Evolutionary conservation across 1,284 basidiomycete species (phyloP).

Genomic region (Tremellales sp.): DNA sequence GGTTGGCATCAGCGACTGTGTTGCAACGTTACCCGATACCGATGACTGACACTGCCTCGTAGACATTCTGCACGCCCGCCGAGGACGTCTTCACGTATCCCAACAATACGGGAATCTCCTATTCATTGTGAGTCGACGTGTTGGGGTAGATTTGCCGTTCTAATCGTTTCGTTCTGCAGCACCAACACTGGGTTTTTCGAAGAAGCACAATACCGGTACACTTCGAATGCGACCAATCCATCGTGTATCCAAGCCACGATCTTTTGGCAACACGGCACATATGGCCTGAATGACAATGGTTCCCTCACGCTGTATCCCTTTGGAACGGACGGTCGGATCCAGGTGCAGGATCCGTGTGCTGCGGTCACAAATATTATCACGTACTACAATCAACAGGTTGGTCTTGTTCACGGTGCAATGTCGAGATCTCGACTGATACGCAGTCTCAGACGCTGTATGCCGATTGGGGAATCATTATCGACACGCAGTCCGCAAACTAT

Average conservation of each 20-base stretch:
- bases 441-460: conserved; percentile 29
- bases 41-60: conserved; percentile 3
- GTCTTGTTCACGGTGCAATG: conserved; percentile 4
- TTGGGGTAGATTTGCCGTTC: background rate
- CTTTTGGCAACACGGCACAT: conserved; percentile 81
- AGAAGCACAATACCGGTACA: conserved; percentile 80
- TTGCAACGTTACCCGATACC: background rate
- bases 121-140: conserved; percentile 68
- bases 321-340: conserved; percentile 74
- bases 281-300: conserved; percentile 64
- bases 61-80: conserved; percentile 79
- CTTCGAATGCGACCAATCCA: conserved; percentile 59
- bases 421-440: background rate
- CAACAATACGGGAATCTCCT: conserved; percentile 72
- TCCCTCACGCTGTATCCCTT: conserved; percentile 69
- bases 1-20: background rate
- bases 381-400: conserved; percentile 63
- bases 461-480: conserved; percentile 47
- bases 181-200: conserved; percentile 71
- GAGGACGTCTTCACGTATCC: conserved; percentile 79
- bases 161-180: conserved; percentile 40
- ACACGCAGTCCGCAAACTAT: conserved; percentile 35
- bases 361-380: conserved; percentile 79
- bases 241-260: conserved; percentile 68
- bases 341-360: conserved; percentile 85